Evolutionary conservation across 208 protist species (phyloP).

Genomic region (Crithidia brevicula): DNA sequence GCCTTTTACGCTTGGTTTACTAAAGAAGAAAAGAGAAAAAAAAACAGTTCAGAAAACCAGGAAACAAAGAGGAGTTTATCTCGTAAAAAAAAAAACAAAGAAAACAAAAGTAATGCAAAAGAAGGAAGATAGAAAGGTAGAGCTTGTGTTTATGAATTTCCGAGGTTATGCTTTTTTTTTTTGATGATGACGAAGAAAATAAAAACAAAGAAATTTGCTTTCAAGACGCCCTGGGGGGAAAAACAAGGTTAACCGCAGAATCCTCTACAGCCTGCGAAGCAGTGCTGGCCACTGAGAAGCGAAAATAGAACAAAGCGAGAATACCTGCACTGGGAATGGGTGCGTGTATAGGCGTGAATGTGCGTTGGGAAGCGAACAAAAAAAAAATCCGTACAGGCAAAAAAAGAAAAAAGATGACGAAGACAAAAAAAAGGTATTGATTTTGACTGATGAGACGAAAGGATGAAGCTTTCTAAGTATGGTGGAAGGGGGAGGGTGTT

Average conservation of each 20-base stretch:
- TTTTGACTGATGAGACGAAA: constrained; percentile 15
- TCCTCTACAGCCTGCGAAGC: background rate
- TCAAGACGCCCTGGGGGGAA: background rate
- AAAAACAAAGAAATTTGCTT: constrained; percentile 4
- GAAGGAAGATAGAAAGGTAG: background rate
- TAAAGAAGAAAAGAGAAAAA: background rate
- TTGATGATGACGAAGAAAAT: background rate
- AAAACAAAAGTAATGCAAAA: constrained; percentile 2
- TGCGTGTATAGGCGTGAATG: constrained; percentile 13
- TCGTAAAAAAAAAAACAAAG: no score
- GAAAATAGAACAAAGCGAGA: constrained; percentile 8
- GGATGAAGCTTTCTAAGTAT: constrained; percentile 11
- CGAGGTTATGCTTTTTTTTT: constrained; percentile 15
- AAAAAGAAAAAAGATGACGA: constrained; percentile 11
- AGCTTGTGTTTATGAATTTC: background rate
- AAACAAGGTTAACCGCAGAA: constrained; percentile 6
- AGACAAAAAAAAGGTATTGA: constrained; percentile 25
- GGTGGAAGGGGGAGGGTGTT: no score
- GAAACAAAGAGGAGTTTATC: no score
- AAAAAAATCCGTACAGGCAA: background rate
- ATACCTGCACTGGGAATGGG: background rate
- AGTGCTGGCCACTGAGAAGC: background rate
- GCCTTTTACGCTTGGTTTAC: no score
- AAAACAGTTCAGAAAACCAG: background rate
- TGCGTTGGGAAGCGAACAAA: background rate